Conservation (phyloP, 73 alveolate genomes). For the Diophrys sp. region DNA sequence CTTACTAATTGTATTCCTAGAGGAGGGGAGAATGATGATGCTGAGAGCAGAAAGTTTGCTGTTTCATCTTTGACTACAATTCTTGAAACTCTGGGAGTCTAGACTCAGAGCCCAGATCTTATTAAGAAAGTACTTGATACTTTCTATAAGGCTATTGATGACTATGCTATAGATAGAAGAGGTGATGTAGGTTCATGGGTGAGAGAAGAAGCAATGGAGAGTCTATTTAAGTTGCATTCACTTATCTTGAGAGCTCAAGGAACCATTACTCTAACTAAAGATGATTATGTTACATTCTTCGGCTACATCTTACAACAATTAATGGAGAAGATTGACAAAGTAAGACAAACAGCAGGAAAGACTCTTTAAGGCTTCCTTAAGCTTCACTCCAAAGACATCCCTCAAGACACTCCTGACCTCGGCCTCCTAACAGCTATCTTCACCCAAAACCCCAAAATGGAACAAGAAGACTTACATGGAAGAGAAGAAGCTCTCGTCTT, state of each 20-base stretch:
- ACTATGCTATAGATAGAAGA: slow-evolving; percentile 80
- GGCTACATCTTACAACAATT: slow-evolving; percentile 59
- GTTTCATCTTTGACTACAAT: slow-evolving; percentile 56
- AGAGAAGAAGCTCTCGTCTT: slow-evolving; percentile 23
- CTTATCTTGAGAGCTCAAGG: neutral
- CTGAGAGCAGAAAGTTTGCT: slow-evolving; percentile 85
- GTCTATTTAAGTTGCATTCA: too few relatives aligned
- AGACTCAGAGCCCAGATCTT: slow-evolving; percentile 30
- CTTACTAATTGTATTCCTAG: slow-evolving; percentile 32
- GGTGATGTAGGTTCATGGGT: slow-evolving; percentile 96
- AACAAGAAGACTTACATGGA: slow-evolving; percentile 59
- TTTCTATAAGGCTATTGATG: slow-evolving; percentile 62
- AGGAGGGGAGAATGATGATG: slow-evolving; percentile 71
- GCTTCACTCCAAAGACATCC: slow-evolving; percentile 44
- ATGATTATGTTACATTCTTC: too few relatives aligned
- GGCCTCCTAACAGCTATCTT: neutral
- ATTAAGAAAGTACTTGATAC: slow-evolving; percentile 45
- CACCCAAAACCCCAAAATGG: slow-evolving; percentile 25
- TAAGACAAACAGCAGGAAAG: slow-evolving; percentile 83
- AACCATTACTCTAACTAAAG: neutral
- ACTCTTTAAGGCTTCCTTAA: slow-evolving; percentile 68
- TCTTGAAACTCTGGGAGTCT: slow-evolving; percentile 52
- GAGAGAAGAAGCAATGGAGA: slow-evolving; percentile 79
- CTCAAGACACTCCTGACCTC: slow-evolving; percentile 40
- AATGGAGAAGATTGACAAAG: slow-evolving; percentile 85